Evolutionary conservation across 352 stramenopile species (phyloP).

Genomic region (Pseudoperonospora humuli): DNA sequence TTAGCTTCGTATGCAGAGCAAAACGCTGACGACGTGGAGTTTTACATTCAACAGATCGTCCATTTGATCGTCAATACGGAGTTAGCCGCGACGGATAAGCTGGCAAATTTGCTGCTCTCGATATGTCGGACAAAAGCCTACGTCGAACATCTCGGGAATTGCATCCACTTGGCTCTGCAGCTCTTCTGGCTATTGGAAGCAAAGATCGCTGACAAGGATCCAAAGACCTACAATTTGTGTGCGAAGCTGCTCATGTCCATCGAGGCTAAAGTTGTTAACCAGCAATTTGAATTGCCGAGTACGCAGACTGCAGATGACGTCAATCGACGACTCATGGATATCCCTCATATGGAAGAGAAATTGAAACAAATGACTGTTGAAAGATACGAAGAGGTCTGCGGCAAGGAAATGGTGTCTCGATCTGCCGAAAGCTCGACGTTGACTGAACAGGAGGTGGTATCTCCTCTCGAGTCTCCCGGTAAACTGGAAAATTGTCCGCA

Average conservation of each 20-base stretch:
- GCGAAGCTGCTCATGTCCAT: conserved; percentile 79
- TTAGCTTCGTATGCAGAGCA: conserved; percentile 51
- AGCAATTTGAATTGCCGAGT: conserved; percentile 55
- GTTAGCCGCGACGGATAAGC: conserved; percentile 50
- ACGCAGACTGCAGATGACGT: conserved; percentile 28
- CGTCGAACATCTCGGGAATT: conserved; percentile 72
- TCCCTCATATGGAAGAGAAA: conserved; percentile 47
- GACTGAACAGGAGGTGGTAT: neutral
- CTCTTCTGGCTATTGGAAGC: conserved; percentile 63
- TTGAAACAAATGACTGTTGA: conserved; percentile 26
- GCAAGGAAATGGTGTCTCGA: conserved; percentile 6
- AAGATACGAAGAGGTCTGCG: neutral
- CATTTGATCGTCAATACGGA: conserved; percentile 63
- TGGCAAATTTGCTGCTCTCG: conserved; percentile 64
- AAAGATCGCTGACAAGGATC: conserved; percentile 63
- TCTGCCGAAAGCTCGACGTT: conserved; percentile 3
- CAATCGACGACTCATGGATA: conserved; percentile 38
- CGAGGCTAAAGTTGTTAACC: conserved; percentile 74
- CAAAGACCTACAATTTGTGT: conserved; percentile 69
- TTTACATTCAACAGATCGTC: conserved; percentile 78
- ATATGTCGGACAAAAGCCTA: conserved; percentile 74
- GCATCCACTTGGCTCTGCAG: conserved; percentile 63
- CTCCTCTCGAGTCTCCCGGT: neutral
- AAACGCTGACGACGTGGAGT: conserved; percentile 74
- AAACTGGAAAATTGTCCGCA: conserved; percentile 5